Base-by-base conservation (phyloP, 495 filamentous ascomycete genomes). In the Aspergillus incahuasiensis region DNA sequence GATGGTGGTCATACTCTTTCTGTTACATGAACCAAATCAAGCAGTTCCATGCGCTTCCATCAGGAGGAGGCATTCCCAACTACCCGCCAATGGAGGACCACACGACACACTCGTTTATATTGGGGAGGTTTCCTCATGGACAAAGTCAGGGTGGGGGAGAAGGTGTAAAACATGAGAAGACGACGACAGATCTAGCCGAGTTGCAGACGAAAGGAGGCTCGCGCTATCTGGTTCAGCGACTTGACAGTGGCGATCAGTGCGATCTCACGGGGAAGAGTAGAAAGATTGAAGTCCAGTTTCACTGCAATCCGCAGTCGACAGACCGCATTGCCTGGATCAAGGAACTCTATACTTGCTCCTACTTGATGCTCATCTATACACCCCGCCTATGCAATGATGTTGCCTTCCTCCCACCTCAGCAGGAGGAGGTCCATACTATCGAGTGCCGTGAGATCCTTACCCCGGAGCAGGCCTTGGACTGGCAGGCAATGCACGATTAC, bases 1-100 rank as follows among this genome's bases (percentile, higher is more conserved):
- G 92, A 3, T 98, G 94, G 94, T 98, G 94, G 94, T 91, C 86
- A 52, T 98, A 98, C 68, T 86, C 83, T 30, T 97, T 96, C 73
- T 98, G 94, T 75, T 96, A 97, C 74, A 87, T 88, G 63, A 78
- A 82, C 41, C 83, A 89, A 52, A 85, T 98, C 30, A 88, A 87
- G 58, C 94, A 98, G 67, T 98, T 96, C 70, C 94, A 97, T 72
- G 89, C 88, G 49, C 74, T 91, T 48, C 82, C 91, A 0, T 71
- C 82, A 48, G 74, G 82, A 55, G 71, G 79, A 63, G 86, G 85
- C 5, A 79, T 83, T 0, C 84, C 89, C 4, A 77, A 80, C 16
- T 86, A 86, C 55, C 86, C 88, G 8, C 88, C 89, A 0, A 74
- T 81, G 44, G 83, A 88, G 60, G 94, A 97, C 66, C 81, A 82